These are phyloP conservation scores for Lentinus polychrous DNA, from an alignment of 1,284 basidiomycete genomes.

Conservation along the genomic window DNA sequence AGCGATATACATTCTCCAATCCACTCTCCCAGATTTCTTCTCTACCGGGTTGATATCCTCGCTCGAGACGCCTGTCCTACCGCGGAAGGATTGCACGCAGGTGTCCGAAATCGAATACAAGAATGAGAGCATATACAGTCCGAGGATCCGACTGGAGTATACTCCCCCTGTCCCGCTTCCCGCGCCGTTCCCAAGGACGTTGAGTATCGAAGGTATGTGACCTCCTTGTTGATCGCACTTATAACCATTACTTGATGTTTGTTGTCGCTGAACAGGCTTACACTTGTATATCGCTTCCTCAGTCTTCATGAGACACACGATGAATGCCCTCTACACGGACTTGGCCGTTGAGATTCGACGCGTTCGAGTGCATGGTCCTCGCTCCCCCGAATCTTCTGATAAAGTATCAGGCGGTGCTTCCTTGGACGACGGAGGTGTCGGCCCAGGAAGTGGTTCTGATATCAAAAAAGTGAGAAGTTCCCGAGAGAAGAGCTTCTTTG, in stretches of 20 bases:
- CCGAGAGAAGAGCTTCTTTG: slow-evolving; percentile 45
- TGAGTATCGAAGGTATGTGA: slow-evolving; percentile 63
- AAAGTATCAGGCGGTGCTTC: background rate
- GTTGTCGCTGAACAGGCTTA: slow-evolving; percentile 36
- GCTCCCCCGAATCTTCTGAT: slow-evolving; percentile 8
- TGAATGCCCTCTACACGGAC: slow-evolving; percentile 68
- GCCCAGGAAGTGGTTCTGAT: background rate
- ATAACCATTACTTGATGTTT: background rate
- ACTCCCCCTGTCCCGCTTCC: slow-evolving; percentile 61
- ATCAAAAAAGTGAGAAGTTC: slow-evolving; percentile 8
- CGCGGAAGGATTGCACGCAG: slow-evolving; percentile 4
- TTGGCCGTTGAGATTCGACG: slow-evolving; percentile 47
- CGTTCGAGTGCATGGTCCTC: slow-evolving; percentile 22
- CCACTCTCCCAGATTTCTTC: slow-evolving; percentile 72
- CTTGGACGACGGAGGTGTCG: background rate
- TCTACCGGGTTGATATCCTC: slow-evolving; percentile 53
- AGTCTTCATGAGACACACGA: slow-evolving; percentile 60
- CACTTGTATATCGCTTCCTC: slow-evolving; percentile 67
- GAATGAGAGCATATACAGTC: slow-evolving; percentile 25
- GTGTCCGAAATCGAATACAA: slow-evolving; percentile 7
- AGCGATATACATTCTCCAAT: slow-evolving; percentile 59
- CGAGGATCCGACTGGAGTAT: slow-evolving; percentile 34
- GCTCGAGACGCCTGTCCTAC: slow-evolving; percentile 32
- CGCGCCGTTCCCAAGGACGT: slow-evolving; percentile 57
- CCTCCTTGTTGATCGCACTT: background rate